A percentile compares a stretch with the other conserved stretches of the same genome.
phyloP scores from a whole-genome alignment of 345 rosid genomes.

The Aquilaria sinensis region DNA sequence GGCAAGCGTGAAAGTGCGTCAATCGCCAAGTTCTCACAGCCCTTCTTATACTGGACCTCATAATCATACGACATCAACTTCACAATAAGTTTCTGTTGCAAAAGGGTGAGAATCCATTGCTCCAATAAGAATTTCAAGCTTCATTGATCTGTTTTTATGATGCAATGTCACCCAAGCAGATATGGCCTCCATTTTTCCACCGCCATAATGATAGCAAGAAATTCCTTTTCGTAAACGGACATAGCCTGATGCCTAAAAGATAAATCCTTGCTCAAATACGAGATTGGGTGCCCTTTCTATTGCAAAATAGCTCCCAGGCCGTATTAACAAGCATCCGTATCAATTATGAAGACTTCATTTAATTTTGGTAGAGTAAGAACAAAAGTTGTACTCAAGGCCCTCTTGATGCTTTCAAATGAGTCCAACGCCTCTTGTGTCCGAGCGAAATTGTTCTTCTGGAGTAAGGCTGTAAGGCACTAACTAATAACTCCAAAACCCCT shows the following conservation, averaged over 20 bases:
- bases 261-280: background rate
- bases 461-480: background rate
- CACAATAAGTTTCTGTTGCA: background rate
- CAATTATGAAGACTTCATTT: background rate
- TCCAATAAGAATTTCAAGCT: conserved; percentile 1
- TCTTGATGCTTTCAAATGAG: background rate
- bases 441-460: background rate
- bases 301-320: background rate
- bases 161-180: background rate
- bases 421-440: background rate
- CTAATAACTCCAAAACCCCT: background rate
- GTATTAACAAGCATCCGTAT: background rate
- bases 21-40: background rate
- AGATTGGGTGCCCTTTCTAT: background rate
- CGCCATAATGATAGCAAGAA: background rate
- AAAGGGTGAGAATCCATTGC: background rate
- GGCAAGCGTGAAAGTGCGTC: background rate
- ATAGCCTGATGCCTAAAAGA: background rate
- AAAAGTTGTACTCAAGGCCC: background rate
- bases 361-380: background rate
- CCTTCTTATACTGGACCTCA: background rate
- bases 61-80: background rate
- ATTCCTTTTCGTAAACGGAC: background rate
- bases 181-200: conserved; percentile 2
- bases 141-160: background rate